Percentiles rank a stretch among this genome's conserved stretches.
Evolutionary conservation across 2,329 filamentous ascomycete species (phyloP).

Genomic region (Epichloe festucae): DNA sequence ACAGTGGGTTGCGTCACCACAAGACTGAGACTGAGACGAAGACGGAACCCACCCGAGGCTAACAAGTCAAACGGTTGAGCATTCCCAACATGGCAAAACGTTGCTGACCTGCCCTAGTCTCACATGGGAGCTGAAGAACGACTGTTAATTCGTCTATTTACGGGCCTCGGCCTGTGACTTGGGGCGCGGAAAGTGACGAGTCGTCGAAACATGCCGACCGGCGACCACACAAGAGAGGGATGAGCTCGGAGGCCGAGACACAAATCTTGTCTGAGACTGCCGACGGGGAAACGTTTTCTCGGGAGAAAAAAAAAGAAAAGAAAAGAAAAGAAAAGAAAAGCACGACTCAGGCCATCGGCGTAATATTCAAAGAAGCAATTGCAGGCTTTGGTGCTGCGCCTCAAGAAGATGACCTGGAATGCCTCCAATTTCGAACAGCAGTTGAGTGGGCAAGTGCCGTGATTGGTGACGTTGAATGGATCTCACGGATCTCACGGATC

Average conservation of each 20-base stretch:
- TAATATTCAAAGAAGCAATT: not conserved
- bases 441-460: too few species aligned
- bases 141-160: not conserved
- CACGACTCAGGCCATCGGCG: not conserved
- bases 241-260: constrained; percentile 1
- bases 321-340: not conserved
- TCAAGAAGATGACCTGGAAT: not conserved
- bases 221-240: not conserved
- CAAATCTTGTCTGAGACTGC: not conserved
- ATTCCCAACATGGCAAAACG: not conserved
- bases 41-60: not conserved
- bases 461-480: too few species aligned
- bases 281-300: not conserved
- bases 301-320: not conserved
- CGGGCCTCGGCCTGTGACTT: not conserved
- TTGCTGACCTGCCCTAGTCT: not conserved
- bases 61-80: not conserved
- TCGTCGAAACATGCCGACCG: not conserved
- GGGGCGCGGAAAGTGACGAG: not conserved
- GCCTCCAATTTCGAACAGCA: not conserved
- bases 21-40: not conserved
- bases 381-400: not conserved
- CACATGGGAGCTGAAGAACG: not conserved
- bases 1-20: not conserved
- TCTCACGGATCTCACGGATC: too few species aligned